Evolutionary conservation across 1,284 basidiomycete genomes (phyloP).

Genomic region (Veloporphyrellus conicus): DNA sequence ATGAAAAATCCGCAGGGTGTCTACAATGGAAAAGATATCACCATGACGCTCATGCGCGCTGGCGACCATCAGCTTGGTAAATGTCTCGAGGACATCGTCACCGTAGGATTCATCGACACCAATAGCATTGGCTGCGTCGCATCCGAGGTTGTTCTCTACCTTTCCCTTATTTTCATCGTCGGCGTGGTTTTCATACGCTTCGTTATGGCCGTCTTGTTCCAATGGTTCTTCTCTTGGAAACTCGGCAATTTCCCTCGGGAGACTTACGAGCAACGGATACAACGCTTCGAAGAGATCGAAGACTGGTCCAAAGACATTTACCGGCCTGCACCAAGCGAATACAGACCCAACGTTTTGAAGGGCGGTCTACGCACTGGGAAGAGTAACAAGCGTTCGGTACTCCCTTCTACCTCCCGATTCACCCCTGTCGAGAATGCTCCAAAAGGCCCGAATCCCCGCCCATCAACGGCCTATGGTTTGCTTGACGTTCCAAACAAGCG

Average conservation of each 20-base stretch:
- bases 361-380: slow-evolving; percentile 54
- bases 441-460: slow-evolving; percentile 60
- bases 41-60: slow-evolving; percentile 72
- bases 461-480: slow-evolving; percentile 73
- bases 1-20: slow-evolving; percentile 69
- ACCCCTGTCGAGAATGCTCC: slow-evolving; percentile 73
- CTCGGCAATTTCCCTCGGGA: slow-evolving; percentile 92
- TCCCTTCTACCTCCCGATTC: slow-evolving; percentile 83
- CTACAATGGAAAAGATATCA: slow-evolving; percentile 82
- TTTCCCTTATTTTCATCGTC: slow-evolving; percentile 95
- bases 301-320: slow-evolving; percentile 97
- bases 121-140: slow-evolving; percentile 94
- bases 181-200: slow-evolving; percentile 96
- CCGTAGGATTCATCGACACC: slow-evolving; percentile 92
- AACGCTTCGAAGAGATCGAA: slow-evolving; percentile 87
- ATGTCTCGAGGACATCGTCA: slow-evolving; percentile 83
- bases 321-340: slow-evolving; percentile 84
- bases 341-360: slow-evolving; percentile 85
- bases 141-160: slow-evolving; percentile 89
- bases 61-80: slow-evolving; percentile 63
- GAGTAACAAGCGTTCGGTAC: slow-evolving; percentile 53
- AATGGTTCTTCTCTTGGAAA: slow-evolving; percentile 95
- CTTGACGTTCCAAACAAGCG: slow-evolving; percentile 65
- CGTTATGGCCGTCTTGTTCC: slow-evolving; percentile 93
- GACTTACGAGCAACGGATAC: slow-evolving; percentile 92